Evolutionary conservation across 306 rosid genomes (phyloP), one percentile per base, ranked within the genome.

Genomic region (Hippophae gyantsensis): DNA sequence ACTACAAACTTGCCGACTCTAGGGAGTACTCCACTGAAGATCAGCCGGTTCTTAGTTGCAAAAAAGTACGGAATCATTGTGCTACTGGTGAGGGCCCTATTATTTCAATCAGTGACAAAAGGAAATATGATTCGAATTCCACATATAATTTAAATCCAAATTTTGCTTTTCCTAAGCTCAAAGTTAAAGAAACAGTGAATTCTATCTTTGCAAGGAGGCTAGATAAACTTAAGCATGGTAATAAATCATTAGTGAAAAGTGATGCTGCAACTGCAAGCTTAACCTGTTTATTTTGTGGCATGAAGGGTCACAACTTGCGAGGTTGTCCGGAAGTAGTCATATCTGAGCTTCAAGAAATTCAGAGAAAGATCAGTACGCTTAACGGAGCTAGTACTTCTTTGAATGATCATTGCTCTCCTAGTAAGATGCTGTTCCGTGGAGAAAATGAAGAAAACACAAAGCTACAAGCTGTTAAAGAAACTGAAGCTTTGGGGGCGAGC

Each of bases 211-310:
- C 90, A 32, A 84, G 81, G 64, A 85, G 87, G 80, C 68, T 82
- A 63, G 94, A 84, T 57, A 90, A 90, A 69, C 58, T 82, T 54
- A 81, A 67, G 76, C 84, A 82, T 63, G 71, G 62, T 43, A 59
- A 69, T 46, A 73, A 72, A 10, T 60, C 75, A 47, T 48, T 67
- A 59, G 69, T 57, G 52, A 56, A 66, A 46, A 76, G 76, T 57
- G 64, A 60, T 69, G 52, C 71, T 32, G 55, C 72, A 27, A 61
- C 55, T 59, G 74, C 70, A 67, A 65, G 26, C 43, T 26, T 51
- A 57, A 64, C 67, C 55, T 90, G 97, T 76, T 68, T 75, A 66
- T 87, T 82, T 78, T 87, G 95, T 53, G 96, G 94, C 60, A 61
- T 65, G 56, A 83, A 65, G 54, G 97, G 90, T 63, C 89, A 87